Conservation (phyloP, 305 asterid genomes). For the Fraxinus platypoda region DNA sequence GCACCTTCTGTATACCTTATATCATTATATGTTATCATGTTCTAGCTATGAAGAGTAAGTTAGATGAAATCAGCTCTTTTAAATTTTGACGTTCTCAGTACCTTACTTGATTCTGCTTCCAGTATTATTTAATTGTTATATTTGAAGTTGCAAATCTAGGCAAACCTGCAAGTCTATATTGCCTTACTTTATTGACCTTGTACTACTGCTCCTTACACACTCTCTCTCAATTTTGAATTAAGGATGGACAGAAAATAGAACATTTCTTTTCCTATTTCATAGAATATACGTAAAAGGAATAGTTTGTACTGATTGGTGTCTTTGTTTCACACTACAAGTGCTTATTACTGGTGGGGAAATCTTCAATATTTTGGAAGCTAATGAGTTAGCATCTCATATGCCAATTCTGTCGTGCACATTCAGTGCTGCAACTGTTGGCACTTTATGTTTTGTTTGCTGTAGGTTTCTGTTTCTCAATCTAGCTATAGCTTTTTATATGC, state of each 20-base stretch:
- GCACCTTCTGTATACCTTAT: not conserved
- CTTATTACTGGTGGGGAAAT: not conserved
- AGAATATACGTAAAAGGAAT: not conserved
- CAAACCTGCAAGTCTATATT: not conserved
- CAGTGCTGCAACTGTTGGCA: not conserved
- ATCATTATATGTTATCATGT: not conserved
- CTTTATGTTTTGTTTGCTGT: not conserved
- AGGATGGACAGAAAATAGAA: not conserved
- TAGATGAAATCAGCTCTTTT: not conserved
- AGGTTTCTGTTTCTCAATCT: not conserved
- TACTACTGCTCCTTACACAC: not conserved
- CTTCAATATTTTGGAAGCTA: not conserved
- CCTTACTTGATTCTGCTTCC: not conserved
- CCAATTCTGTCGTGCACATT: not conserved
- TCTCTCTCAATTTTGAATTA: not conserved
- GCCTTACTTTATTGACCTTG: not conserved
- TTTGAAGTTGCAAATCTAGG: not conserved
- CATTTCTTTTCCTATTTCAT: not conserved
- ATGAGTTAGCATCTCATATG: not conserved
- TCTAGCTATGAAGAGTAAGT: not conserved
- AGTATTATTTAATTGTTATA: not conserved
- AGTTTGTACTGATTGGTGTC: not conserved
- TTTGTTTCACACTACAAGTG: not conserved
- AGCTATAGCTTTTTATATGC: conserved; percentile 1
- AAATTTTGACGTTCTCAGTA: not conserved